phyloP scores from a whole-genome alignment of 345 rosid genomes.

The Hibiscus mutabilis region DNA sequence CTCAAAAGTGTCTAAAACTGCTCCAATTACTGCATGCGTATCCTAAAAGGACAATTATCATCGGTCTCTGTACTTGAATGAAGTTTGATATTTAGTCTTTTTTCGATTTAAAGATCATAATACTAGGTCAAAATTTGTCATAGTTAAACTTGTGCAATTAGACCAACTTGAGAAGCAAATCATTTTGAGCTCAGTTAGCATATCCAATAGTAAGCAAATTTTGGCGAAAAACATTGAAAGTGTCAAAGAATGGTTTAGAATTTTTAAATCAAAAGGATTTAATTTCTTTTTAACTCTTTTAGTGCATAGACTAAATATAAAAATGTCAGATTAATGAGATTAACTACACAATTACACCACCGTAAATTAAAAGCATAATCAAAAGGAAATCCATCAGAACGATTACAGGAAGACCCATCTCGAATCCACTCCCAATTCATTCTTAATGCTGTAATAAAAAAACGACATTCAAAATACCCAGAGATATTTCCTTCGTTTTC shows the following conservation, averaged over 20 bases:
- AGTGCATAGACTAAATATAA: too few species aligned
- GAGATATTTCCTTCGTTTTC: background rate
- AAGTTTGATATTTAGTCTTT: background rate
- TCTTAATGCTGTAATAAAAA: background rate
- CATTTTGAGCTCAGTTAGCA: background rate
- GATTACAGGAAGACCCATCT: background rate
- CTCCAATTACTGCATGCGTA: background rate
- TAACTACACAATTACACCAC: background rate
- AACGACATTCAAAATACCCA: background rate
- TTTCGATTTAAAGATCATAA: background rate
- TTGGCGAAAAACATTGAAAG: background rate
- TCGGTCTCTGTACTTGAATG: background rate
- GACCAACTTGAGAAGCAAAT: background rate
- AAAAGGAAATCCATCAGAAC: background rate
- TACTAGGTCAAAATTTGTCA: background rate
- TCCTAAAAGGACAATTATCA: background rate
- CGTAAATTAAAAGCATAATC: background rate
- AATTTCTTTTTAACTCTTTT: too few species aligned
- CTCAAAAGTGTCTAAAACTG: background rate
- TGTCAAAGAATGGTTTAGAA: too few species aligned
- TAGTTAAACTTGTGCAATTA: background rate
- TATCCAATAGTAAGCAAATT: background rate
- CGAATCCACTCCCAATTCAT: background rate
- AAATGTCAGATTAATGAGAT: too few species aligned
- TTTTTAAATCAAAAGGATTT: too few species aligned